Base-by-base conservation (phyloP, 495 filamentous ascomycete genomes). In the Hypoxylon intermedium region DNA sequence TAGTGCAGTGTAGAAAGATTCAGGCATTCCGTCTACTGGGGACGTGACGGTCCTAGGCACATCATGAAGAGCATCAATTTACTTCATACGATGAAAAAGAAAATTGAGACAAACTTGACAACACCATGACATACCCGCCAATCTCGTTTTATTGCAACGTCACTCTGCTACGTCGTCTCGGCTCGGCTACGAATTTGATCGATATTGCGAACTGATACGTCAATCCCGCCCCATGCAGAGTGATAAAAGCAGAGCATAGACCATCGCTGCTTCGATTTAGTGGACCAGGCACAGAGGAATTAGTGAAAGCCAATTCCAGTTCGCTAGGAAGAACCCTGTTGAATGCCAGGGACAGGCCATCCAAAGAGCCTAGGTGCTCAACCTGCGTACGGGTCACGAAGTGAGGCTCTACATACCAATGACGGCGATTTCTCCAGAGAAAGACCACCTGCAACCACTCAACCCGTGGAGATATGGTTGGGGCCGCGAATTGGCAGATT, bases 141-240 rank as follows among this genome's bases (percentile, higher is more conserved):
- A 54, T 50, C 20, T 53, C 44, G 23, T 58, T 44, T 53, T 26
- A 63, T 63, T 53, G 36, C 48, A 19, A 63, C 47, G 60, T 63
- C n/a, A 36, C 60, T 53, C 41, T 53, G 18, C 49, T 43, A 63
- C 60, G 53, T 63, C 30, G 53, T 48, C 36, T 45, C 49, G 31
- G 42, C 50, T 58, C 43, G 42, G 37, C 30, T 54, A 55, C 20
- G 37, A 20, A 52, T 40, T n/a, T 26, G 34, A 37, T 37, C 34
- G 34, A 13, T 37, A 13, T 15, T 13, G n/a, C 34, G 15, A 37
- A n/a, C n/a, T 52, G 59, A 63, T 63, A 63, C n/a, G 59, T 56
- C 59, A 57, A 44, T 56, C 49, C n/a, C n/a, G n/a, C n/a, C 40
- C 21, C 30, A 34, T 33, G 18, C 16, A 24, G n/a, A n/a, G 19